Base-by-base conservation (phyloP, 1,284 basidiomycete genomes). In the Rhodotorula sp. region DNA sequence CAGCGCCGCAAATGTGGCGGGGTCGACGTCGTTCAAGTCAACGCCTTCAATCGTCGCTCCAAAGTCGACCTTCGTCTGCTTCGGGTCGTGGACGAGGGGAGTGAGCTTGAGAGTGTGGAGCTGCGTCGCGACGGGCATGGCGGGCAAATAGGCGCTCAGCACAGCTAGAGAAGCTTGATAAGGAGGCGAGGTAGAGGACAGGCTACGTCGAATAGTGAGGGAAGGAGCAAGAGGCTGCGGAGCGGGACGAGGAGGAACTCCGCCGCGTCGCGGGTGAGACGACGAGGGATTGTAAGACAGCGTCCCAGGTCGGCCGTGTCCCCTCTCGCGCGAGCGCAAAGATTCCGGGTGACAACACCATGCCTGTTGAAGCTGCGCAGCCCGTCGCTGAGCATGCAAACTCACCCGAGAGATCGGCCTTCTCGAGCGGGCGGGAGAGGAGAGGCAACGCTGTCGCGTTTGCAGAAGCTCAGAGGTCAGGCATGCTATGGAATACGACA, bases 1-100 rank as follows among this genome's bases (percentile, higher is more conserved):
- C 17, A 67, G 41, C 34, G 7, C 44, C 12, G 34, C 29, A 37
- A 62, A 67, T 2, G 66, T 67, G 9, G 55, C 60, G 41, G 25
- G 44, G 36, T 67, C 60, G 5, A 67, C 44, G 1, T 61, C 53
- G 54, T 61, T 67, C n/a, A 67, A 53, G 36, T 67, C 66, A 6
- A 67, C 53, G 17, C 60, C 66, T 41, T 44, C 36, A 15, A 62
- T 54, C 32, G 22, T 22, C 0, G 60, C 66, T 0, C 66, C 60
- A 17, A 67, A 67, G 53, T 62, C n/a, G 32, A 67, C 66, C 36
- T 54, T 55, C 25, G 53, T 62, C 53, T 36, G 50, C 53, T 54
- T 50, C 1, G 51, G 58, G 29, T 61, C 53, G 60, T 67, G 66
- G n/a, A 41, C 54, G 51, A 67, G 61, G 12, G 60, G 66, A 15